Evolutionary conservation across 345 rosid genomes (phyloP).

Genomic region (Citrus glauca): DNA sequence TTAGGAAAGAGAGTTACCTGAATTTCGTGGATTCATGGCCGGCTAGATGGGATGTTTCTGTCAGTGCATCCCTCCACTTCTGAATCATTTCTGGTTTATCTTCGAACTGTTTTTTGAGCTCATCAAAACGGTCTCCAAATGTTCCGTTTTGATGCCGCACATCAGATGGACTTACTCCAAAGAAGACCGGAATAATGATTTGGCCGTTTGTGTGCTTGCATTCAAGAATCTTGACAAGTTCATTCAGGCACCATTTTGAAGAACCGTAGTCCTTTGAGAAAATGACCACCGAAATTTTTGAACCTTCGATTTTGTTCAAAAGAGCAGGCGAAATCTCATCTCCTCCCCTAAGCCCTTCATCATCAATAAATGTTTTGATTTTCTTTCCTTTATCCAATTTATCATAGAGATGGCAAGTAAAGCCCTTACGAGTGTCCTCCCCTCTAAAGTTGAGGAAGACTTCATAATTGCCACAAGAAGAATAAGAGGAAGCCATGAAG

Average conservation of each 20-base stretch:
- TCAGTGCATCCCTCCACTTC: neutral
- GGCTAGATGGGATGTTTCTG: neutral
- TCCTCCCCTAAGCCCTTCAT: neutral
- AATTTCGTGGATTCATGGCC: neutral
- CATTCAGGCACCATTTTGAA: neutral
- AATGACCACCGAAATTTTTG: neutral
- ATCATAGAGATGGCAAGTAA: too few species aligned
- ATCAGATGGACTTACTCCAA: accelerated
- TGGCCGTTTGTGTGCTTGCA: neutral
- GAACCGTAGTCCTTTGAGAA: neutral
- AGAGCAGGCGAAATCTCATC: neutral
- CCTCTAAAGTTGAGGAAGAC: too few species aligned
- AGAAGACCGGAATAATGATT: neutral
- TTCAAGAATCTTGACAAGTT: neutral
- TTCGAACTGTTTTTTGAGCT: neutral
- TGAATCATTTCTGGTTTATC: neutral
- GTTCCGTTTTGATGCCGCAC: accelerated
- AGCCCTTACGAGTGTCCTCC: too few species aligned
- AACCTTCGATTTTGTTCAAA: neutral
- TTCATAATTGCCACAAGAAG: neutral
- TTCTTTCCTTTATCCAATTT: neutral
- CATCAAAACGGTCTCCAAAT: neutral
- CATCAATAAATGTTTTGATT: neutral
- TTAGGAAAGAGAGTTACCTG: neutral
- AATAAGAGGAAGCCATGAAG: neutral